A percentile compares a stretch with the other conserved stretches of the same genome.
Evolutionary conservation across 192 early-diverging fungal species (phyloP).

Genomic region (Mortierella antarctica): DNA sequence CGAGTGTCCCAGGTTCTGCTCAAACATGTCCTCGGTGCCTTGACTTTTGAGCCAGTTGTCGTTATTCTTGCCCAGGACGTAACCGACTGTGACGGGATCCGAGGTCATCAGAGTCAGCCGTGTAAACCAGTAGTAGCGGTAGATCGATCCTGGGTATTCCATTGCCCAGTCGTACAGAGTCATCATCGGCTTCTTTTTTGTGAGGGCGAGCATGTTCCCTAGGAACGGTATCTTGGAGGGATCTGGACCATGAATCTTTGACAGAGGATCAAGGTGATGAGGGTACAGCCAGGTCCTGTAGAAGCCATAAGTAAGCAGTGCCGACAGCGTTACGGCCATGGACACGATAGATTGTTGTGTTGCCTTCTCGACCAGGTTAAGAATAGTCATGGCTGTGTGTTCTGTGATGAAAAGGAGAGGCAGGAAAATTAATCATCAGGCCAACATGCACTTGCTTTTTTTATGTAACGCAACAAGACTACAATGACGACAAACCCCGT

Average conservation of each 20-base stretch:
- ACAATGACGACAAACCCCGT: background rate
- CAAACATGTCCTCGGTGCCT: constrained; percentile 36
- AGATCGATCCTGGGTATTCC: constrained; percentile 43
- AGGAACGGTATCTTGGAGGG: constrained; percentile 46
- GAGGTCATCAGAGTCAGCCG: constrained; percentile 47
- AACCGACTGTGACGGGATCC: constrained; percentile 42
- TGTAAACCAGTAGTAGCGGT: constrained; percentile 47
- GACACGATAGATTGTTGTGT: constrained; percentile 21
- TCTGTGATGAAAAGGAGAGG: too few relatives aligned
- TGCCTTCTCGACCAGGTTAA: constrained; percentile 10
- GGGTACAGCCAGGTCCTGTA: constrained; percentile 44
- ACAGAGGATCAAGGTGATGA: constrained; percentile 29
- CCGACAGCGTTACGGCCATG: constrained; percentile 12
- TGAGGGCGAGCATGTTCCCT: constrained; percentile 63
- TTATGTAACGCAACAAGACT: background rate
- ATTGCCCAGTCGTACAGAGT: constrained; percentile 50
- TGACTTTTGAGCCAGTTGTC: constrained; percentile 54
- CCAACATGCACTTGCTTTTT: background rate
- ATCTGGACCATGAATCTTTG: constrained; percentile 15
- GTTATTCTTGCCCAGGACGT: constrained; percentile 45
- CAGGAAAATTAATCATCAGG: too few relatives aligned
- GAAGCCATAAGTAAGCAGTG: constrained; percentile 25
- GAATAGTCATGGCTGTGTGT: constrained; percentile 12
- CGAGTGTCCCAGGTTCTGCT: constrained; percentile 41
- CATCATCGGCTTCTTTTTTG: constrained; percentile 45